A percentile compares a stretch with the other conserved stretches of the same genome.
Conservation (phyloP, 352 stramenopile genomes). For the Phytophthora chlamydospora region DNA sequence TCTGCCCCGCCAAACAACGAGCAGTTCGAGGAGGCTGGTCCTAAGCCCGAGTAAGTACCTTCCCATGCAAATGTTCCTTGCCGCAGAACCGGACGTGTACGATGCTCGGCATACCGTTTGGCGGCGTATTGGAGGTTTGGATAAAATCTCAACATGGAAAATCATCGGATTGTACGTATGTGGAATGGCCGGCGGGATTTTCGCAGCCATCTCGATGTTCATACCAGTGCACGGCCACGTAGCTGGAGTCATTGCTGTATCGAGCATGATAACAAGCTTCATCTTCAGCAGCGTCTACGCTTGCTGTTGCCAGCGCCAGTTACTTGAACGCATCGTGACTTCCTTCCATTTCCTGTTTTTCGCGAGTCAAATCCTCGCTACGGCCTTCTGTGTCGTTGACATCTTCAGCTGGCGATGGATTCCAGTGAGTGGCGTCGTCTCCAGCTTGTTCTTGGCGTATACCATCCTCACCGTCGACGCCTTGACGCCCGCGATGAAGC, state of each 20-base stretch:
- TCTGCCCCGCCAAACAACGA: too few relatives aligned
- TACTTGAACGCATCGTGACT: conserved; percentile 10
- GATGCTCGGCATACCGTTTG: conserved; percentile 7
- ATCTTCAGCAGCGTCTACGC: conserved; percentile 1
- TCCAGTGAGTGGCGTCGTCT: conserved; percentile 4
- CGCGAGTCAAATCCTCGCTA: conserved; percentile 1
- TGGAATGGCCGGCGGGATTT: not conserved
- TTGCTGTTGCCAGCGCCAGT: conserved; percentile 12
- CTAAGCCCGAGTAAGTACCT: not conserved
- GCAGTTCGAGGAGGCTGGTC: not conserved
- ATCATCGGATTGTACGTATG: not conserved
- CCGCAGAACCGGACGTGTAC: conserved; percentile 2
- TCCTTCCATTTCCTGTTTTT: conserved; percentile 18
- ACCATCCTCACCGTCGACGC: conserved; percentile 7
- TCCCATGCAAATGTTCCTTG: conserved; percentile 8
- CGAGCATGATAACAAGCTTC: not conserved
- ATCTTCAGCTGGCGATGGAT: conserved; percentile 10
- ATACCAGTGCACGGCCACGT: not conserved
- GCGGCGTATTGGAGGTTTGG: conserved; percentile 6
- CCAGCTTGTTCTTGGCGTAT: not conserved
- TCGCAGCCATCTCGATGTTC: conserved; percentile 1
- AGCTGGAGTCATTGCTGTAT: not conserved
- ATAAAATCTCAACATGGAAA: not conserved
- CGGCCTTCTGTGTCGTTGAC: conserved; percentile 1
- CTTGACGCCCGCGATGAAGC: conserved; percentile 14